phyloP scores from a whole-genome alignment of 176 grass and related monocot species.

The Puccinellia tenuiflora region DNA sequence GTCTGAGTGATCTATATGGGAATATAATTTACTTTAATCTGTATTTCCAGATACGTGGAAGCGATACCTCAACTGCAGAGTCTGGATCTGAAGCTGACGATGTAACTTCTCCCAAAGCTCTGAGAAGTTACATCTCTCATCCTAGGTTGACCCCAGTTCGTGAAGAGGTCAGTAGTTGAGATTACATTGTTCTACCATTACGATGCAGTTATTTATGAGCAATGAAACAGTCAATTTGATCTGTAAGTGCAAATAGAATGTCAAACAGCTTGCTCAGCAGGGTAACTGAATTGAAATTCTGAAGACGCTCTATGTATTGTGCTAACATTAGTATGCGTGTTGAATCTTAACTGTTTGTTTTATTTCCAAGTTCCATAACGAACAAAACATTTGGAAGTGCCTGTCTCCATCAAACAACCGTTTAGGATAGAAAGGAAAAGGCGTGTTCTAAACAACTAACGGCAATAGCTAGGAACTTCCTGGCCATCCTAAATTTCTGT shows the following conservation, averaged over 20 bases:
- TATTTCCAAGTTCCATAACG: neutral
- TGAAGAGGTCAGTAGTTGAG: constrained; percentile 66
- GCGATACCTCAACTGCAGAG: constrained; percentile 89
- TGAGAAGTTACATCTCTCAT: constrained; percentile 60
- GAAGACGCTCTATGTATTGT: neutral
- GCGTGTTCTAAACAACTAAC: no score
- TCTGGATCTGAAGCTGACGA: constrained; percentile 97
- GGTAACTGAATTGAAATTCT: constrained; percentile 1
- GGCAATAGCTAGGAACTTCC: neutral
- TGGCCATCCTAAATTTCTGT: neutral
- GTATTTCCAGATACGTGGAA: constrained; percentile 50
- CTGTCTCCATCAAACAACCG: constrained; percentile 1
- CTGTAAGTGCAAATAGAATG: neutral
- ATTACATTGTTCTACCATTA: neutral
- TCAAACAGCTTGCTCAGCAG: neutral
- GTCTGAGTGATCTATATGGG: neutral
- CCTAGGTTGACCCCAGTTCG: constrained; percentile 85
- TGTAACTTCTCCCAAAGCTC: constrained; percentile 59
- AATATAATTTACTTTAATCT: constrained; percentile 24
- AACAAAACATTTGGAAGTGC: neutral
- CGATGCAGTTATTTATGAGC: neutral
- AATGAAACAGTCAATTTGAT: neutral
- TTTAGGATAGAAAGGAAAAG: neutral
- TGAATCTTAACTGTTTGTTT: neutral
- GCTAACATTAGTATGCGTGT: neutral